Percentiles rank a stretch among this genome's conserved stretches.
Conservation (phyloP, 1,139 yeast species). For the Hyphopichia burtonii region DNA sequence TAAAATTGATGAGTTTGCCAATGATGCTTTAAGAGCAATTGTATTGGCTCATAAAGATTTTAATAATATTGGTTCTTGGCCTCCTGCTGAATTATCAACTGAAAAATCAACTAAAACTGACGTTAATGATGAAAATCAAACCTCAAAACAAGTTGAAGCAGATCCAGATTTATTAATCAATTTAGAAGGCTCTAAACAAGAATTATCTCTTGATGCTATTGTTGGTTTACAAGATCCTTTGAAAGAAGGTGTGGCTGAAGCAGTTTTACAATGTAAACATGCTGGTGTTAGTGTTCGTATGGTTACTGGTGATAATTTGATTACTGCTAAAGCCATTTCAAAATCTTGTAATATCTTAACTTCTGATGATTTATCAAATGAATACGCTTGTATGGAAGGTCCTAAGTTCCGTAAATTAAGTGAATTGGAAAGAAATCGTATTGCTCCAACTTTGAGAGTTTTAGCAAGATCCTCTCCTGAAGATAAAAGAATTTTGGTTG, state of each 20-base stretch:
- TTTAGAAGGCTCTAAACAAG: conserved; percentile 26
- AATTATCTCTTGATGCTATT: conserved; percentile 59
- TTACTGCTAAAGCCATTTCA: conserved; percentile 90
- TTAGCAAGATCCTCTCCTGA: conserved; percentile 95
- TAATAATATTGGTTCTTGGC: conserved; percentile 53
- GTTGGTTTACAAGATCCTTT: conserved; percentile 96
- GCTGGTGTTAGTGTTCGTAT: conserved; percentile 96
- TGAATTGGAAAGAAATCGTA: conserved; percentile 51
- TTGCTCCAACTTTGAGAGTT: conserved; percentile 75
- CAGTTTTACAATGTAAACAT: conserved; percentile 77
- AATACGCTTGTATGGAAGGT: conserved; percentile 83
- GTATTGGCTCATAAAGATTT: conserved; percentile 80
- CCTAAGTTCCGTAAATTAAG: conserved; percentile 75
- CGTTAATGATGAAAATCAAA: background rate
- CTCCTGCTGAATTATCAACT: conserved; percentile 49
- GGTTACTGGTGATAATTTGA: conserved; percentile 95
- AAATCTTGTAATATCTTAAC: conserved; percentile 77
- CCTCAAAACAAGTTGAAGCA: conserved; percentile 37
- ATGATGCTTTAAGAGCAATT: conserved; percentile 79
- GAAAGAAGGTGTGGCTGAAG: conserved; percentile 84
- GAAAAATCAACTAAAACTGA: background rate
- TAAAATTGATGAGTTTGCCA: conserved; percentile 66
- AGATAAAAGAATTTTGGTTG: conserved; percentile 85
- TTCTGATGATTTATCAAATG: conserved; percentile 51
- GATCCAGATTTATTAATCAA: conserved; percentile 47